A percentile compares a stretch with the other conserved stretches of the same genome.
These are phyloP conservation scores for Fusarium globosum DNA, from an alignment of 2,329 filamentous ascomycete genomes.

Conservation along the genomic window DNA sequence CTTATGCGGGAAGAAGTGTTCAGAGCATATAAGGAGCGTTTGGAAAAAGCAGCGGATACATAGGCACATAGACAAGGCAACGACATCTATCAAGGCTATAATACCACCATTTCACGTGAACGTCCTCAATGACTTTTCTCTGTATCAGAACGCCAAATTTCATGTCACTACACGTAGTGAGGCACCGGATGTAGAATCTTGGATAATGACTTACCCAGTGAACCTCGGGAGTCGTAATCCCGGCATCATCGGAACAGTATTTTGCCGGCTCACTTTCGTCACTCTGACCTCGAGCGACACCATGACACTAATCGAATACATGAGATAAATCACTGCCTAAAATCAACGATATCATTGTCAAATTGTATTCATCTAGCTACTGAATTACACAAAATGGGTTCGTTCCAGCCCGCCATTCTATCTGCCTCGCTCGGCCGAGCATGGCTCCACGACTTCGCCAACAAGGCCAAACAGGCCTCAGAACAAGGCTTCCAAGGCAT, in stretches of 20 bases:
- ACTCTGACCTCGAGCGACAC: not conserved
- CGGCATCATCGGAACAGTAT: conserved; percentile 7
- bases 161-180: rapidly evolving
- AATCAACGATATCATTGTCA: rapidly evolving
- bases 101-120: rapidly evolving
- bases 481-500: conserved; percentile 9
- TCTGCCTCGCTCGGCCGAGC: conserved; percentile 13
- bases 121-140: not conserved
- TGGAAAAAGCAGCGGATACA: too few species aligned
- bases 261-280: not conserved
- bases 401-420: not conserved
- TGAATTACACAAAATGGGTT: not conserved
- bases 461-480: not conserved
- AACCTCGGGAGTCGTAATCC: not conserved
- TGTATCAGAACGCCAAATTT: not conserved
- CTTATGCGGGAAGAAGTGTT: not conserved
- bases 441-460: conserved; percentile 9
- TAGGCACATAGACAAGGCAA: not conserved
- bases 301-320: rapidly evolving
- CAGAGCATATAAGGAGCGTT: not conserved
- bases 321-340: too few species aligned
- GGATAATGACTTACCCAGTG: not conserved
- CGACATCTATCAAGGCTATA: not conserved
- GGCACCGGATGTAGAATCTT: rapidly evolving
- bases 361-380: rapidly evolving